Base-by-base conservation (phyloP, 2,329 filamentous ascomycete genomes). In the Dactylellina parvicollis region DNA sequence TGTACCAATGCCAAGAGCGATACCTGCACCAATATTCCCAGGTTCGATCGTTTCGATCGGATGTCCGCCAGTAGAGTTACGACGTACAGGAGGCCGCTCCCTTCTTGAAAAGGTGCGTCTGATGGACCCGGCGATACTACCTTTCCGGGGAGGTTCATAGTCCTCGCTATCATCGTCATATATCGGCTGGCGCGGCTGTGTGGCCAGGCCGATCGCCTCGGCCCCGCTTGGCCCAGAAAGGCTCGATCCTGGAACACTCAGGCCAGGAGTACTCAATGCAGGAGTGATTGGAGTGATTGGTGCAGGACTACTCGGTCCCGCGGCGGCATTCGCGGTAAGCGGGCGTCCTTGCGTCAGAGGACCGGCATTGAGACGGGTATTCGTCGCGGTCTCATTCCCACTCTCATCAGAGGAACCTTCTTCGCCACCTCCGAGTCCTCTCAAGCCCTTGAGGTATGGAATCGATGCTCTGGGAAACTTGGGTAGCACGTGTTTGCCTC, bases 401-500 rank as follows among this genome's bases (percentile, higher is more conserved):
- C 75, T 78, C 7, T 76, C 76, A n/a, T 77, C 77, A 38, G 81
- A 80, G 9, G 71, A 75, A 18, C 89, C 87, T 22, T 92, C 91
- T 16, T 93, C 90, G 66, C 90, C 92, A 28, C 92, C n/a, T n/a
- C n/a, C 91, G 71, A 94, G 84, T 9, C 90, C 90, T 76, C 92
- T 88, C 55, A 92, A 88, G 36, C 90, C 89, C 75, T 93, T 88
- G 50, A 97, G 85, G 78, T 96, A 97, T 0, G 94, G 95, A 77
- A 98, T 94, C 0, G 92, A 92, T 67, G 89, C 92, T 76, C 89
- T 88, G 1, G 95, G 95, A 75, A 99, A 99, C 16, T 90, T 90
- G 14, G 95, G 95, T 76, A 98, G 89, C 78, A 91, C 93, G 57
- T 92, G 89, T 10, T 84, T 80, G 70, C 90, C 89, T 52, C 85